Evolutionary conservation across 78 protist genomes (phyloP).

Genomic region (Emiliania huxleyi): DNA sequence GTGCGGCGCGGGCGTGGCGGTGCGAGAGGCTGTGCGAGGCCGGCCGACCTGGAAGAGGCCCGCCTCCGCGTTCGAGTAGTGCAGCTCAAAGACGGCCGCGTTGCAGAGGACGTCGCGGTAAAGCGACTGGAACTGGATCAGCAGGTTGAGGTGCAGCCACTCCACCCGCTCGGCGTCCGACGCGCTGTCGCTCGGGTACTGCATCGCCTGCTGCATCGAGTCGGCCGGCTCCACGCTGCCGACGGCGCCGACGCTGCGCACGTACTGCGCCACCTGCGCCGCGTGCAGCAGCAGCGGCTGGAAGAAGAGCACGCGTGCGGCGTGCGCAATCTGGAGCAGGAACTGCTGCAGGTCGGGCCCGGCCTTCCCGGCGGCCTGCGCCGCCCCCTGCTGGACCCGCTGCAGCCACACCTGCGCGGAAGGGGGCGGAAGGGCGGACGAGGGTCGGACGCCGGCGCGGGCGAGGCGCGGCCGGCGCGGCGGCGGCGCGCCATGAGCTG

Average conservation of each 20-base stretch:
- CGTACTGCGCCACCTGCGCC: not conserved
- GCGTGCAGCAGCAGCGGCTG: not conserved
- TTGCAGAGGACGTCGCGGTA: not conserved
- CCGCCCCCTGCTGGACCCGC: not conserved
- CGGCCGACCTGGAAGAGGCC: no score
- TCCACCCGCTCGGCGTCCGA: not conserved
- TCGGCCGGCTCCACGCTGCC: not conserved
- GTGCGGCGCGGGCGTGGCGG: no score
- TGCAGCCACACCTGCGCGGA: not conserved
- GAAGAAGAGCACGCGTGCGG: not conserved
- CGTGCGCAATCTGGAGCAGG: not conserved
- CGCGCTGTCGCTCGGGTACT: not conserved
- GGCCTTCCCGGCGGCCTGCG: not conserved
- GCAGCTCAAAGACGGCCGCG: not conserved
- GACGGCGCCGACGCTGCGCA: not conserved
- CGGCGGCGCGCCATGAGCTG: not conserved
- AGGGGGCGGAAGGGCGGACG: not conserved
- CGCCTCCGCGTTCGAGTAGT: not conserved
- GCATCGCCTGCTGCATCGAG: not conserved
- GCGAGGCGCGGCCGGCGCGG: not conserved
- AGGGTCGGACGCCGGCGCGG: not conserved
- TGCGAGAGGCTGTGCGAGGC: no score
- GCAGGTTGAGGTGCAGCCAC: slow-evolving; percentile 10
- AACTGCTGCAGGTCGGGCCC: not conserved
- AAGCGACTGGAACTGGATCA: not conserved